Evolutionary conservation across 108 stramenopile species (phyloP), one percentile per base, ranked within the genome.

Genomic region (Schizochytrium sp.): DNA sequence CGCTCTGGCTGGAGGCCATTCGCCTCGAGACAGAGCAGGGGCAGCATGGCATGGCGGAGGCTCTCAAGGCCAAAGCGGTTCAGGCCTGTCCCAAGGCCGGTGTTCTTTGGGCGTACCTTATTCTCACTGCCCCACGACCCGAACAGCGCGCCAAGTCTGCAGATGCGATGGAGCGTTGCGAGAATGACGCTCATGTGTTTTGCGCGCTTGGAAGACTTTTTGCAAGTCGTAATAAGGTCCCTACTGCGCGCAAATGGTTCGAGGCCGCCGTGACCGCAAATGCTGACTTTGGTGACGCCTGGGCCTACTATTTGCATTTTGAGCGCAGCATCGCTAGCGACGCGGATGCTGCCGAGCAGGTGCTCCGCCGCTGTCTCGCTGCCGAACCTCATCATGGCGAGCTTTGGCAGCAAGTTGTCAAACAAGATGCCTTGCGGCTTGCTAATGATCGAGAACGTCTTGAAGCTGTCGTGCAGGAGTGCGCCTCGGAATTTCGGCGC

Each of bases 31-130:
- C 96, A 60, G 90, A 97, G 72, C 90, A 93, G 6, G 95, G 94
- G 5, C 97, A 97, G 90, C 92, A 92, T 47, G 96, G 96, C 87
- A 88, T 96, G 19, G 97, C 97, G 5, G 94, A 96, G 55, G 95
- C 95, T 5, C 93, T 98, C 51, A 96, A 96, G 96, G 98, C 99
- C 10, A 92, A 96, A 83, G 99, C 97, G 41, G 91, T 98, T 58
- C 97, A 97, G 90, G 98, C 98, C 90, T 98, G 97, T 91, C 98
- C 98, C 47, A 89, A 91, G 10, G 96, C 96, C 44, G 99, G 98
- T 44, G 44, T 96, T 63, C 93, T 99, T 1, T 94, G 97, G 92
- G 95, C 97, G 14, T 97, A 98, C 91, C 94, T 93, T 44, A 97
- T 98, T 44, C 57, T 89, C n/a, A 95, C 93, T 14, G 93, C 96